Base-by-base conservation (phyloP, 1,284 basidiomycete genomes). In the Nidula niveotomentosa region DNA sequence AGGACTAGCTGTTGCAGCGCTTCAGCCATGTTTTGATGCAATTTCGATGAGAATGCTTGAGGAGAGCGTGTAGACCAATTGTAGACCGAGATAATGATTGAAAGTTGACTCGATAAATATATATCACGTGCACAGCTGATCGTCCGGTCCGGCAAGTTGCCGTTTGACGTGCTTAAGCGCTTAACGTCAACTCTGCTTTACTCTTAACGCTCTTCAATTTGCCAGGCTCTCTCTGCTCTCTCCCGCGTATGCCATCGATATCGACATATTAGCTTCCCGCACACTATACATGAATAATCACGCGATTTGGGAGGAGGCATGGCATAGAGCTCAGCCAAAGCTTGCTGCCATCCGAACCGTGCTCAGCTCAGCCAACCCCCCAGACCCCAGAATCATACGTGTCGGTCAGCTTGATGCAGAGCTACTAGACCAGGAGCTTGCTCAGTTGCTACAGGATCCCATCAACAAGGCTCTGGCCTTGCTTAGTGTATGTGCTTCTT, bases 331-430 rank as follows among this genome's bases (percentile, higher is more conserved):
- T 2, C 82, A 85, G 58, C 77, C 82, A 33, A 72, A 67, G 9
- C 73, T 92, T 8, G 61, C 73, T 33, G 69, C 74, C 6, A 79
- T 87, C 36, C 72, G 75, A 55, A 66, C 71, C 34, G 69, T 73
- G 13, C 58, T 84, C 12, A 62, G 60, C 30, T 60, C 67, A 7
- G 57, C 63, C 10, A 55, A 62, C 9, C 58, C 47, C 15, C 30
- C 18, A 30, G 18, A 17, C 51, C 69, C 79, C 33, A 78, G 87
- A 18, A 77, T 89, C 6, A 79, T 87, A 35, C 89, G 96, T 51
- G 94, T 98, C 43, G 90, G 90, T 30, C 94, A 98, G 72, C 84
- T 98, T 48, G 97, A 99, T 71, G 88, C 96, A 0, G 90, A 95
- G 63, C 79, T 96, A 34, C 83, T 99, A 47, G 97, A 99, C 73